phyloP scores from a whole-genome alignment of 2,329 filamentous ascomycete genomes.

The Hymenoscyphus infarciens region DNA sequence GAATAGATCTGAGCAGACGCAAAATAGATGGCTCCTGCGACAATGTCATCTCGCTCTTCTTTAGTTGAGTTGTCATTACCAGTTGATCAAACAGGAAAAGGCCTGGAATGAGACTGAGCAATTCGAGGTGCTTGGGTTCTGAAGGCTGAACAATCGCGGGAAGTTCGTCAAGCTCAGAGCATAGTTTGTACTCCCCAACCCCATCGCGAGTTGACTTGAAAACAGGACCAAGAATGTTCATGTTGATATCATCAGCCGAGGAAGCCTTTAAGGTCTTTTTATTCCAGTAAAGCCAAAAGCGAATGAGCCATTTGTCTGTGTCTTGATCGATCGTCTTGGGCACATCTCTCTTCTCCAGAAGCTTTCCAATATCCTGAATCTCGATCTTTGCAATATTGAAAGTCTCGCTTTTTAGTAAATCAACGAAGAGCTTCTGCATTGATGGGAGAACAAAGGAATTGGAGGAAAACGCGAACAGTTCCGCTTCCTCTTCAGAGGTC shows the following conservation, averaged over 20 bases:
- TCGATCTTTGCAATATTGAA: slow-evolving; percentile 28
- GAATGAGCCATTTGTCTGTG: slow-evolving; percentile 22
- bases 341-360: slow-evolving; percentile 15
- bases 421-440: slow-evolving; percentile 3
- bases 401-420: slow-evolving; percentile 7
- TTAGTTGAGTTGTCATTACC: slow-evolving; percentile 19
- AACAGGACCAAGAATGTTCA: slow-evolving; percentile 11
- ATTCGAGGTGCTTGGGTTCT: slow-evolving; percentile 3
- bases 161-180: slow-evolving; percentile 11
- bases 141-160: slow-evolving; percentile 22
- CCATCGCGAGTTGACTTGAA: slow-evolving; percentile 15
- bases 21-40: slow-evolving; percentile 1
- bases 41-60: slow-evolving; percentile 6
- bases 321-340: background rate
- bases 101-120: slow-evolving; percentile 21
- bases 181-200: slow-evolving; percentile 10
- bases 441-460: slow-evolving; percentile 14
- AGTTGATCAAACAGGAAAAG: slow-evolving; percentile 17
- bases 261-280: background rate
- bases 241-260: background rate
- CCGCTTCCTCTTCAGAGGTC: slow-evolving; percentile 17
- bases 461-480: slow-evolving; percentile 29
- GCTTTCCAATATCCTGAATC: slow-evolving; percentile 18
- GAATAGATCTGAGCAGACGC: background rate
- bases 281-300: slow-evolving; percentile 29